These are phyloP conservation scores for Bisporella sp. DNA, from an alignment of 2,329 filamentous ascomycete species.

Conservation along the genomic window DNA sequence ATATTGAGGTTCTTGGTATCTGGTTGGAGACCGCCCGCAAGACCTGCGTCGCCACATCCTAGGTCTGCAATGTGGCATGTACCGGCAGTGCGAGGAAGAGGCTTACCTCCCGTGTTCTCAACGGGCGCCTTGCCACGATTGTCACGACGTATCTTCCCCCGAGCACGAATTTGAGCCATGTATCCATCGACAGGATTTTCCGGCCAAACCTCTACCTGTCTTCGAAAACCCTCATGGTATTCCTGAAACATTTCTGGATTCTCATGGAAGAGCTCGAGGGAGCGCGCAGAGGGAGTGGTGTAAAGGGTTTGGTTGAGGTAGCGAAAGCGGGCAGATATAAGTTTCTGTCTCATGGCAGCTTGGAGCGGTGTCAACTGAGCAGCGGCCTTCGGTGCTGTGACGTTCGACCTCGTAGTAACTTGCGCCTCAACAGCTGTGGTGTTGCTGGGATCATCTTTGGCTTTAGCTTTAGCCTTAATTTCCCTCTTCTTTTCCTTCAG, in stretches of 20 bases:
- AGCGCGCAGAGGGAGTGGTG: conserved; percentile 77
- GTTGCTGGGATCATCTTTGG: neutral
- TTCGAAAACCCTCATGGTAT: conserved; percentile 93
- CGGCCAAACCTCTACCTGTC: conserved; percentile 93
- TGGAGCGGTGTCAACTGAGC: conserved; percentile 84
- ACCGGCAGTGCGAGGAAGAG: conserved; percentile 65
- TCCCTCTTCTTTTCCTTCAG: conserved; percentile 33
- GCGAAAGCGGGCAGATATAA: conserved; percentile 90
- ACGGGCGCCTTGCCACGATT: conserved; percentile 13
- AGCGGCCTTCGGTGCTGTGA: conserved; percentile 28
- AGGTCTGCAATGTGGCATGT: conserved; percentile 80
- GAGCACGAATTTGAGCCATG: conserved; percentile 59
- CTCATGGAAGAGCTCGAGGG: conserved; percentile 74
- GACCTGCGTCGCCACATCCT: conserved; percentile 84
- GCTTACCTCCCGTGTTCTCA: conserved; percentile 15
- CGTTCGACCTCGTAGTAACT: conserved; percentile 5
- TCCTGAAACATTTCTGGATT: conserved; percentile 92
- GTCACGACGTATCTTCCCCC: conserved; percentile 47
- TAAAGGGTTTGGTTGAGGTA: conserved; percentile 97
- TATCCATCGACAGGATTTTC: conserved; percentile 93
- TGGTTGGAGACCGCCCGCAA: conserved; percentile 61
- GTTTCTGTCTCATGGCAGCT: conserved; percentile 88
- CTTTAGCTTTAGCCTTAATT: conserved; percentile 19
- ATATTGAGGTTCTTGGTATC: conserved; percentile 62
- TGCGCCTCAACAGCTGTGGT: conserved; percentile 6